Conservation (phyloP, 805 yeast species). For the Jamesozyma rosinii region DNA sequence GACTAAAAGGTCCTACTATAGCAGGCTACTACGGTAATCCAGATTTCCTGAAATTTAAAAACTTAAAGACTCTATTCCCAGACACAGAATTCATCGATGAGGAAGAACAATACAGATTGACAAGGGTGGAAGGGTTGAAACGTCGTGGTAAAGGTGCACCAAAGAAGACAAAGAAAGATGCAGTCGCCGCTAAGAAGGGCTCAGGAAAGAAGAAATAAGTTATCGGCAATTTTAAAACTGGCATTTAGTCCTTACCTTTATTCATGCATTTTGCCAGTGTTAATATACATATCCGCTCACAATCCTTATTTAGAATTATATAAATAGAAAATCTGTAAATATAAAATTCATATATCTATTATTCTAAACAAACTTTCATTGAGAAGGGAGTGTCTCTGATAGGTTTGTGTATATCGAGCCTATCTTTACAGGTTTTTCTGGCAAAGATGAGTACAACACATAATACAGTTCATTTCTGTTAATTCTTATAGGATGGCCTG, state of each 20-base stretch:
- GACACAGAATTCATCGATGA: slow-evolving; percentile 48
- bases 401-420: background rate
- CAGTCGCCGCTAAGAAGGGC: slow-evolving; percentile 23
- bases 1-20: slow-evolving; percentile 64
- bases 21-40: slow-evolving; percentile 68
- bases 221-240: background rate
- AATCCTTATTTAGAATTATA: background rate
- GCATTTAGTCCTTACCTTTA: background rate
- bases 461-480: slow-evolving; percentile 42
- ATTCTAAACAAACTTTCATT: background rate
- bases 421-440: slow-evolving; percentile 30
- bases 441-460: slow-evolving; percentile 45
- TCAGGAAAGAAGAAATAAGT: slow-evolving; percentile 32
- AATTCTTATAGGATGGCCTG: slow-evolving; percentile 39
- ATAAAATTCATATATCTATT: background rate
- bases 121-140: slow-evolving; percentile 55
- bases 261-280: slow-evolving; percentile 1
- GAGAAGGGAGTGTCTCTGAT: background rate
- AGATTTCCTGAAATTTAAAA: slow-evolving; percentile 54
- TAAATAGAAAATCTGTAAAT: background rate
- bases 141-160: slow-evolving; percentile 89
- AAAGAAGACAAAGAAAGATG: slow-evolving; percentile 51
- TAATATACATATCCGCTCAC: background rate
- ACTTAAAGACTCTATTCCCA: slow-evolving; percentile 46
- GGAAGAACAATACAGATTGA: slow-evolving; percentile 59